These are phyloP conservation scores for Allantophomopsis cytisporea DNA, from an alignment of 2,329 filamentous ascomycete genomes.

Conservation along the genomic window DNA sequence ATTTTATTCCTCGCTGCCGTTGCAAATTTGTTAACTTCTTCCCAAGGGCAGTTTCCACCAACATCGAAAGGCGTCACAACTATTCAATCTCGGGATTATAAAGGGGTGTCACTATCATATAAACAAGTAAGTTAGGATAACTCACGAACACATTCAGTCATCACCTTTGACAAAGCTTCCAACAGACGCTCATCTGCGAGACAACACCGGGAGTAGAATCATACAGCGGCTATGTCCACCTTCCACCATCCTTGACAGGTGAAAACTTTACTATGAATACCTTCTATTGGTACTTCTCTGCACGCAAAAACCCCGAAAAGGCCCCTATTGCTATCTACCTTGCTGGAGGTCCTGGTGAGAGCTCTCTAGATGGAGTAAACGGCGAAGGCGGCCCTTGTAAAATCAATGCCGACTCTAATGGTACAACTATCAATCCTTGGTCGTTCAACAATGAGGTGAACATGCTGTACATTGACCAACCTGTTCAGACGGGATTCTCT, in stretches of 20 bases:
- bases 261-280: slow-evolving; percentile 22
- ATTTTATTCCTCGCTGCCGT: too few relatives aligned
- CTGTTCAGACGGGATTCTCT: slow-evolving; percentile 25
- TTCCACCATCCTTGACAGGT: slow-evolving; percentile 17
- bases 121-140: too few relatives aligned
- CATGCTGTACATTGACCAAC: slow-evolving; percentile 26
- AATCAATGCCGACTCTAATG: slow-evolving; percentile 23
- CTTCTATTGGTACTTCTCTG: slow-evolving; percentile 44
- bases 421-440: slow-evolving; percentile 24
- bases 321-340: slow-evolving; percentile 29
- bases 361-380: slow-evolving; percentile 42
- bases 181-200: slow-evolving; percentile 24
- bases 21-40: too few relatives aligned
- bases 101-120: too few relatives aligned
- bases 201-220: slow-evolving; percentile 33
- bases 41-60: too few relatives aligned
- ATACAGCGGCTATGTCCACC: slow-evolving; percentile 34
- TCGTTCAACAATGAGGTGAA: slow-evolving; percentile 25
- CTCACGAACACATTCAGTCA: too few relatives aligned
- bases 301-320: slow-evolving; percentile 31
- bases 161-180: neutral
- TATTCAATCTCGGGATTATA: too few relatives aligned
- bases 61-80: too few relatives aligned
- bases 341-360: slow-evolving; percentile 33
- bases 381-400: slow-evolving; percentile 34